Evolutionary conservation across 2,329 filamentous ascomycete species (phyloP).

Genomic region (Epichloe scottii): DNA sequence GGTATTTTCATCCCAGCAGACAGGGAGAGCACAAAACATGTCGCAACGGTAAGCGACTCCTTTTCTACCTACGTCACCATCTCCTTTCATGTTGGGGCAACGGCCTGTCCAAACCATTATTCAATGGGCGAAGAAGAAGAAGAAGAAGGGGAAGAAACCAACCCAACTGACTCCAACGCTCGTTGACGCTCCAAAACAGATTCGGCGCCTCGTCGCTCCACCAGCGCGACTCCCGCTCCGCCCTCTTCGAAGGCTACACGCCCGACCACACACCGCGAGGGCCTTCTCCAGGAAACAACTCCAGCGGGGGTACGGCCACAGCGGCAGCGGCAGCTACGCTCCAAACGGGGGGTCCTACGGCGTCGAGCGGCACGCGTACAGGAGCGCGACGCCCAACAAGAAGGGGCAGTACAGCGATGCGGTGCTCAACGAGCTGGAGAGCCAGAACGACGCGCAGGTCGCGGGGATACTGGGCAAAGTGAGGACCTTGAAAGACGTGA

Average conservation of each 20-base stretch:
- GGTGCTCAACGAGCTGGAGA: slow-evolving; percentile 85
- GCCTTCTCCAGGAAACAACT: slow-evolving; percentile 22
- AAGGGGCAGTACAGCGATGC: slow-evolving; percentile 89
- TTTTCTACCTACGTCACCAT: not conserved
- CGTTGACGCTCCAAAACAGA: slow-evolving; percentile 27
- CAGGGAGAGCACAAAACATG: slow-evolving; percentile 12
- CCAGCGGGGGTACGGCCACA: slow-evolving; percentile 13
- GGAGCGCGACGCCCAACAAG: slow-evolving; percentile 58
- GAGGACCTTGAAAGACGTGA: slow-evolving; percentile 73
- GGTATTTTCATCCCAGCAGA: not conserved
- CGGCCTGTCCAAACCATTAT: not conserved
- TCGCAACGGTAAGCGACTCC: slow-evolving; percentile 20
- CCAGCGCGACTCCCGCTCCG: slow-evolving; percentile 59
- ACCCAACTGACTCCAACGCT: too few relatives aligned
- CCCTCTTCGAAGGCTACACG: slow-evolving; percentile 65
- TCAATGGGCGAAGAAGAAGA: not conserved
- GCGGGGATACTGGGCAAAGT: slow-evolving; percentile 89
- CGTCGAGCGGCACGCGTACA: slow-evolving; percentile 29
- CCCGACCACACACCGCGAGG: slow-evolving; percentile 29
- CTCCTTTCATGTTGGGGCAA: not conserved
- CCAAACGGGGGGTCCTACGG: slow-evolving; percentile 13
- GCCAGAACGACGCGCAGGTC: slow-evolving; percentile 84
- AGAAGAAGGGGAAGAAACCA: not conserved
- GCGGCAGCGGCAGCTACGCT: slow-evolving; percentile 34
- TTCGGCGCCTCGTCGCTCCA: slow-evolving; percentile 58